Percentiles rank a stretch among this genome's conserved stretches.
phyloP scores from a whole-genome alignment of 1,284 basidiomycete genomes.

The Bondarzewia mesenterica region DNA sequence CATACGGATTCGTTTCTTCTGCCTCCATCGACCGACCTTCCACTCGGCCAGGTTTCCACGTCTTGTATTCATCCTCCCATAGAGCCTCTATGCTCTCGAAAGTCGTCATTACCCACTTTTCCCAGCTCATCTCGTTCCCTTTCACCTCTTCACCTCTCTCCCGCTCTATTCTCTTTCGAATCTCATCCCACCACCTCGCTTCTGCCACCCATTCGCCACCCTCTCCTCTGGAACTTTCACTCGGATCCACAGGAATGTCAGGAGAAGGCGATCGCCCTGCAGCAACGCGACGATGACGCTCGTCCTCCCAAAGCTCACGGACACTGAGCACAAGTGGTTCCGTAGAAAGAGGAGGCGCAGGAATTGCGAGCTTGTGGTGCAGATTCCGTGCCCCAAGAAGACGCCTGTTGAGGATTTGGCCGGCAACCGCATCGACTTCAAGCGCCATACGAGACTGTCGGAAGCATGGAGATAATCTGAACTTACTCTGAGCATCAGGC shows the following conservation, averaged over 20 bases:
- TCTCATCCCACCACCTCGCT: slow-evolving; percentile 61
- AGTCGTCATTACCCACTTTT: slow-evolving; percentile 74
- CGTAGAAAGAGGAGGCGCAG: slow-evolving; percentile 38
- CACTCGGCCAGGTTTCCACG: slow-evolving; percentile 42
- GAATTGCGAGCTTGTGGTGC: slow-evolving; percentile 66
- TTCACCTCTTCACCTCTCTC: slow-evolving; percentile 29
- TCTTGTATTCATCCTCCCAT: slow-evolving; percentile 53
- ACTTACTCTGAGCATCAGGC: slow-evolving; percentile 13
- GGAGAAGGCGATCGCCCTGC: slow-evolving; percentile 66
- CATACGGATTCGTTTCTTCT: slow-evolving; percentile 22
- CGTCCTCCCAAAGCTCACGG: slow-evolving; percentile 93
- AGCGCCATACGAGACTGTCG: slow-evolving; percentile 69
- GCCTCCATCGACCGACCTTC: neutral
- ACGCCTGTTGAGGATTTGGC: slow-evolving; percentile 82
- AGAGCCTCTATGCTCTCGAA: slow-evolving; percentile 81
- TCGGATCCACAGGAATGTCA: slow-evolving; percentile 56
- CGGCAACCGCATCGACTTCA: slow-evolving; percentile 79
- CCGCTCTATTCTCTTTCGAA: slow-evolving; percentile 43
- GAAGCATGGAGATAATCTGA: slow-evolving; percentile 44
- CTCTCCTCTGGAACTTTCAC: slow-evolving; percentile 43
- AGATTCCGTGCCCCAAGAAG: slow-evolving; percentile 59
- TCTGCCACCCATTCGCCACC: slow-evolving; percentile 66
- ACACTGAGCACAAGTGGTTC: slow-evolving; percentile 85
- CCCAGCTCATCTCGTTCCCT: slow-evolving; percentile 31
- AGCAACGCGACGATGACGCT: slow-evolving; percentile 60